Evolutionary conservation across 768 basidiomycete genomes (phyloP).

Genomic region (Lentinula sp.): DNA sequence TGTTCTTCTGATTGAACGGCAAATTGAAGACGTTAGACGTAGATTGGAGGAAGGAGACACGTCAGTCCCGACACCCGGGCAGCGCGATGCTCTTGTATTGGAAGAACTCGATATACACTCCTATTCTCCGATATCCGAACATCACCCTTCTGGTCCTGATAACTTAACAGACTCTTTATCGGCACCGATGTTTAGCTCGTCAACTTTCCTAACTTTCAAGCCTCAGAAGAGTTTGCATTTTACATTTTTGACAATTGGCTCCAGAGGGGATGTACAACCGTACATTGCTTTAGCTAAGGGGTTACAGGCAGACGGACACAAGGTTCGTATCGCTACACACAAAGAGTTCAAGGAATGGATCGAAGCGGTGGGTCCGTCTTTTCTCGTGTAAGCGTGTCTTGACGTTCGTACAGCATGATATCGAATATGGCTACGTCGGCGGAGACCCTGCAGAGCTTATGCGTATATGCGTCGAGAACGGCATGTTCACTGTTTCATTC

Average conservation of each 20-base stretch:
- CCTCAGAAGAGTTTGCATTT: conserved; percentile 80
- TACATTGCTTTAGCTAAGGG: conserved; percentile 96
- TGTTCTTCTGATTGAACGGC: conserved; percentile 65
- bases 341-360: conserved; percentile 95
- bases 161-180: conserved; percentile 63
- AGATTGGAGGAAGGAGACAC: conserved; percentile 40
- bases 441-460: conserved; percentile 97
- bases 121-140: conserved; percentile 25
- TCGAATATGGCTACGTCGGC: conserved; percentile 90
- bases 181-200: conserved; percentile 95
- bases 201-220: conserved; percentile 95
- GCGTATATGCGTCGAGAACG: conserved; percentile 97
- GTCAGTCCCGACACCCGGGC: conserved; percentile 38
- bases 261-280: conserved; percentile 95
- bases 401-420: conserved; percentile 64
- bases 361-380: conserved; percentile 63
- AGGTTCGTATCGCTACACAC: conserved; percentile 87
- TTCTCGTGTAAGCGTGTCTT: not conserved
- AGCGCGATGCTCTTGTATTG: conserved; percentile 70
- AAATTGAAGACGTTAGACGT: conserved; percentile 67
- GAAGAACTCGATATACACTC: conserved; percentile 69
- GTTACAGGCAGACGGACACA: conserved; percentile 84
- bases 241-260: conserved; percentile 94
- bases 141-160: not conserved
- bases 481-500: conserved; percentile 94